Evolutionary conservation across 169 alveolate species (phyloP).

Genomic region (Babesia bovis): DNA sequence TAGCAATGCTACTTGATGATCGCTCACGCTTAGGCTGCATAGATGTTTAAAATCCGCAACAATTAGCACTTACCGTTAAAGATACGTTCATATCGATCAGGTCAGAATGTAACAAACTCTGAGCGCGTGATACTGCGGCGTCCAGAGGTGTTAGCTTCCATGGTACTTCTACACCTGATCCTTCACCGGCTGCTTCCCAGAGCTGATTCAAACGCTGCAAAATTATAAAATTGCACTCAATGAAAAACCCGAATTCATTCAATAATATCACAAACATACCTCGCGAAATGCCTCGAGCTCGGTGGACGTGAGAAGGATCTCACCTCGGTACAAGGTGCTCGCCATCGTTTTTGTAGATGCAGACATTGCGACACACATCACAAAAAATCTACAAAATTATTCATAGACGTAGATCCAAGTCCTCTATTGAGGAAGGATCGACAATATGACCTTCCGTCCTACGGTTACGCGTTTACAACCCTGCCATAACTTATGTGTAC

Average conservation of each 20-base stretch:
- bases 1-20: background rate
- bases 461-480: too few relatives aligned
- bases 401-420: background rate
- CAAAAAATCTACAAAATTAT: background rate
- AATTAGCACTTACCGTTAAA: conserved; percentile 9
- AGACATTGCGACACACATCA: background rate
- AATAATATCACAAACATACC: background rate
- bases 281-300: conserved; percentile 28
- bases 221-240: background rate
- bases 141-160: conserved; percentile 30
- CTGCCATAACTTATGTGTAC: too few relatives aligned
- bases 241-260: background rate
- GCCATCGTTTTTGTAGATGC: conserved; percentile 16
- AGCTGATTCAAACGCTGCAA: conserved; percentile 29
- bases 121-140: conserved; percentile 22
- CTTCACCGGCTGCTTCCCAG: conserved; percentile 18
- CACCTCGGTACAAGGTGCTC: conserved; percentile 34
- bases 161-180: conserved; percentile 25
- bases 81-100: background rate
- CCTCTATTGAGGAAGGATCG: background rate
- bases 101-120: background rate
- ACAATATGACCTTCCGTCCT: background rate
- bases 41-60: background rate
- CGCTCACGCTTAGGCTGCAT: conserved; percentile 38
- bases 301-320: conserved; percentile 24